Evolutionary conservation across 495 filamentous ascomycete species (phyloP), one percentile per base, ranked within the genome.

Genomic region (Chaetomium cochliodes): DNA sequence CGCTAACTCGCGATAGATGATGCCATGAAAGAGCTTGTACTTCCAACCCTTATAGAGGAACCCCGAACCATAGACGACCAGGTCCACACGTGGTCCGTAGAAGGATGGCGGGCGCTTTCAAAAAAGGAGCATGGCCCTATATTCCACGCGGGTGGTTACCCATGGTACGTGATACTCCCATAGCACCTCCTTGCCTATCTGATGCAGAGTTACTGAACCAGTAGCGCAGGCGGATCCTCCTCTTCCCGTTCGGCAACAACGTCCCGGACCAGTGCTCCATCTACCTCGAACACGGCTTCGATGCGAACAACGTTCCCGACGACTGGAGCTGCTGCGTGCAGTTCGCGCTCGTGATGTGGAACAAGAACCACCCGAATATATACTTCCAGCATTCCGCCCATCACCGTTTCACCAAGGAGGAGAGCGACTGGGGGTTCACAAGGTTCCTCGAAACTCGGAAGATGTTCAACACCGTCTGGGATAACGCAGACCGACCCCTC

Each of bases 351-450:
- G 93, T 97, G 13, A 76, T 99, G 62, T 97, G 91, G 87, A 99
- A 97, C 75, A 87, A 88, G 46, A 91, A 92, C 67, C 91, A 96
- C 66, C 92, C 94, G 8, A 84, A 86, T 30, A 85, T 97, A 63
- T 89, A 87, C 71, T 78, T 83, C 44, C 82, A 85, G 55, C 93
- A 85, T 62, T 76, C 81, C 6, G 88, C 88, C 5, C 91, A 92
- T 63, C 94, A 99, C 70, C 88, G 94, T 59, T 99, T 97, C 73
- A 97, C 90, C 13, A 88, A 87, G 47, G 93, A 97, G 23, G 94
- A 99, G 77, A 91, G 91, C n/a, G 94, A 99, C 69, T 99, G 94
- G 94, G 94, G 94, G 0, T 99, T 99, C 71, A 98, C 96, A 5
- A 78, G 92, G 58, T 99, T 97, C 72, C 86, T 88, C 23, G 93